Evolutionary conservation across 2,329 filamentous ascomycete genomes (phyloP), one percentile per base, ranked within the genome.

Genomic region (Exophiala sp.): DNA sequence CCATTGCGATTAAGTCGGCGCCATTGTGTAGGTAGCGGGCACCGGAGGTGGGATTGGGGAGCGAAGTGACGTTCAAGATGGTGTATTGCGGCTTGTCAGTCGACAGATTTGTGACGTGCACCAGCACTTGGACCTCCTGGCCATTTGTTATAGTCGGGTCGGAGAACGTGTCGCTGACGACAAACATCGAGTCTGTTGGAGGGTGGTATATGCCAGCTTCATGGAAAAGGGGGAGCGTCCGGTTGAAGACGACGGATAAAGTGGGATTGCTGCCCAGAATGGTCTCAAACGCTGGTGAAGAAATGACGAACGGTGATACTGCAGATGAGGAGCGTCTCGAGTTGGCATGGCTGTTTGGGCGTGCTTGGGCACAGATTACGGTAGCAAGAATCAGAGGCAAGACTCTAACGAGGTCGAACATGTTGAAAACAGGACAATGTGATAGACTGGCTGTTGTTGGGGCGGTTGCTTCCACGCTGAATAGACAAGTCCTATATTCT

Each of bases 141-240:
- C 24, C 43, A 38, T 47, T 52, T 12, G 29, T n/a, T 11, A 18
- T 36, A 6, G 48, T 21, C 5, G 50, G 41, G 9, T 46, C 43
- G 10, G 34, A 34, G 34, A 52, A 29, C n/a, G 24, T 18, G 14
- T 52, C 50, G 16, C 39, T 45, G 11, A 34, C 40, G 8, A 47
- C 34, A 42, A 52, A 52, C 18, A 47, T 21, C 16, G 48, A 51
- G 12, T 39, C 42, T 3, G 41, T 51, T 4, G 48, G 48, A 29
- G 48, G 29, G 33, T 51, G 42, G 20, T 44, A 51, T 42, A 51
- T 42, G 48, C 32, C 48, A 3, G 40, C 48, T 40, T 51, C 48
- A 18, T 51, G 39, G 48, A 51, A 51, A n/a, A 51, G 32, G 9
- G 36, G 48, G 34, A 44, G 18, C 11, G 35, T 42, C 18, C n/a